phyloP scores from a whole-genome alignment of 2,329 filamentous ascomycete genomes.

The Hypoxylon sp. region DNA sequence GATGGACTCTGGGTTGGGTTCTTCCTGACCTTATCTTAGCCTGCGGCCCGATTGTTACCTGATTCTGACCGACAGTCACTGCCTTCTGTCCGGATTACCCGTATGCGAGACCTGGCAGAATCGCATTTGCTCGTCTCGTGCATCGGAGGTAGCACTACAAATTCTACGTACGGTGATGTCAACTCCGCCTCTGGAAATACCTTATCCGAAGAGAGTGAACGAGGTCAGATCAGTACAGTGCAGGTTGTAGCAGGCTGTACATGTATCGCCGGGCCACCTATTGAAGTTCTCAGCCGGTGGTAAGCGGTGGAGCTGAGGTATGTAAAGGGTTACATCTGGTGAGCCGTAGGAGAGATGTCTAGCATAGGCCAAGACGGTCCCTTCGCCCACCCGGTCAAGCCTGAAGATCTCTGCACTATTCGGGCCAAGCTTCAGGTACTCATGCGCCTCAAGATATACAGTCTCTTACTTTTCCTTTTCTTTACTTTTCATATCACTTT shows the following conservation, averaged over 20 bases:
- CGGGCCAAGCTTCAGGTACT: conserved; percentile 30
- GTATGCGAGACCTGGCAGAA: conserved; percentile 21
- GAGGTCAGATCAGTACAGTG: conserved; percentile 24
- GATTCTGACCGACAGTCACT: conserved; percentile 36
- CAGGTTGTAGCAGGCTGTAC: conserved; percentile 13
- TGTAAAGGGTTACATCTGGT: conserved; percentile 37
- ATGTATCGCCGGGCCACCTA: conserved; percentile 8
- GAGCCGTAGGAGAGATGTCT: conserved; percentile 33
- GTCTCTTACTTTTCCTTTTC: conserved; percentile 16
- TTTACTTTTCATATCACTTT: conserved; percentile 7
- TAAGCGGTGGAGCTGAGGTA: conserved; percentile 35
- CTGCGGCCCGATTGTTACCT: conserved; percentile 43
- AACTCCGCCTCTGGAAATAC: conserved; percentile 9
- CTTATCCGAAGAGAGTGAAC: neutral
- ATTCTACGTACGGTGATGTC: conserved; percentile 29
- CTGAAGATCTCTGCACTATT: conserved; percentile 35
- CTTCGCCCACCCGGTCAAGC: conserved; percentile 15
- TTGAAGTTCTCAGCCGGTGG: conserved; percentile 28
- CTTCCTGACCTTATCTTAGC: conserved; percentile 28
- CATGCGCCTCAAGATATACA: conserved; percentile 7
- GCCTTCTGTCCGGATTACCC: conserved; percentile 21
- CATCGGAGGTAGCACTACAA: conserved; percentile 26
- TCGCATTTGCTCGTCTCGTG: conserved; percentile 18
- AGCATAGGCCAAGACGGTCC: conserved; percentile 21
- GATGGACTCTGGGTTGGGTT: conserved; percentile 11